Evolutionary conservation across 805 yeast genomes (phyloP), one percentile per base, ranked within the genome.

Genomic region (Candida sakaeoensis): DNA sequence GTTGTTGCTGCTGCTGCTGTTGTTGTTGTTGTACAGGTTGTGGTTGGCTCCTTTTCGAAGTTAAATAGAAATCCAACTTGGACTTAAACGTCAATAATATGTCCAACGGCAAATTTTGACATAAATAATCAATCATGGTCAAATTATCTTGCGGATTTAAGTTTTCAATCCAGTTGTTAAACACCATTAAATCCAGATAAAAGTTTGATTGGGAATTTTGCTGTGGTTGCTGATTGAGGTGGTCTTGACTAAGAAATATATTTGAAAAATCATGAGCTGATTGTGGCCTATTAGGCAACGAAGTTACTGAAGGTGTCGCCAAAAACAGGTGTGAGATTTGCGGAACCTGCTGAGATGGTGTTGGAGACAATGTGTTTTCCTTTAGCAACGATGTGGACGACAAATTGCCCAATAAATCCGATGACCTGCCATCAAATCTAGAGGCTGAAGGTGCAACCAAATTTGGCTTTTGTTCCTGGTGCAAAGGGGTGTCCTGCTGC

Each of bases 91-190:
- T 65, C 25, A 68, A 60, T 45, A 77, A 55, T 12, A 74, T 70
- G 46, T 79, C 82, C 40, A 74, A 70, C 7, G 77, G 72, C 47
- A 79, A 57, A 42, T 65, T 63, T 34, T 70, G 61, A 43, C 80
- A 62, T 54, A 79, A 58, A 52, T 75, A 72, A 49, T 78, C 83
- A 43, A 77, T 65, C 57, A 77, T 72, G 36, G 74, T 61, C 41
- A 73, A 62, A 47, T 68, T 75, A 45, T 79, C 82, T 33, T 67
- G 68, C n/a, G 75, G 68, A 35, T 62, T 65, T 54, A 79, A 63
- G 46, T 63, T 64, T 38, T 68, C 68, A 44, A 75, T 61, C 81
- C 81, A 77, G 44, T 61, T 63, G 46, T 74, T 66, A 46, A 74
- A 62, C 45, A 68, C 69, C 40, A 69, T 62, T 51, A 78, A 64